Evolutionary conservation across 1,284 basidiomycete genomes (phyloP).

Genomic region (Neolentinus lepideus): DNA sequence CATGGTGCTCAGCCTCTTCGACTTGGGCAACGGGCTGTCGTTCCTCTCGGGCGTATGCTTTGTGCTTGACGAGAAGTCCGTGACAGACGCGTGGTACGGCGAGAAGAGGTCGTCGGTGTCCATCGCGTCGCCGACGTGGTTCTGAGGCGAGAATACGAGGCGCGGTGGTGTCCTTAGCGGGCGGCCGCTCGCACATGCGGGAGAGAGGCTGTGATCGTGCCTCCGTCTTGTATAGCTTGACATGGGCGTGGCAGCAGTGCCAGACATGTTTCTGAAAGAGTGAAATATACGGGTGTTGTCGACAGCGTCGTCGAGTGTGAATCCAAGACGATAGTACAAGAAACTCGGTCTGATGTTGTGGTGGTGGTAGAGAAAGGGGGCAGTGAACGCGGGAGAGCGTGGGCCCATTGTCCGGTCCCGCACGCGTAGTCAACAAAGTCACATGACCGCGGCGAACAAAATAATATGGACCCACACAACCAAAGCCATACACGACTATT

Average conservation of each 20-base stretch:
- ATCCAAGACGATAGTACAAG: background rate
- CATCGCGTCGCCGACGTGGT: background rate
- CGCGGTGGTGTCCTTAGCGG: background rate
- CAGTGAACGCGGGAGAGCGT: background rate
- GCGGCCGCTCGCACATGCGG: background rate
- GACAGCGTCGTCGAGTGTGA: background rate
- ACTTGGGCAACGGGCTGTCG: background rate
- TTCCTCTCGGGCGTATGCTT: background rate
- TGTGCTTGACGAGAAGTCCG: background rate
- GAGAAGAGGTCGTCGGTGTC: background rate
- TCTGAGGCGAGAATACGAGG: background rate
- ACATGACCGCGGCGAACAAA: background rate
- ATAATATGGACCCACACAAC: background rate
- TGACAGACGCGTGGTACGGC: background rate
- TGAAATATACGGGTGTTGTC: background rate
- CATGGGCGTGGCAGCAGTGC: background rate
- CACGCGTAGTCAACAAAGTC: constrained; percentile 1
- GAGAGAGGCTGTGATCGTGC: background rate
- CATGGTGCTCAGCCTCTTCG: background rate
- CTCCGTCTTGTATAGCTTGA: background rate
- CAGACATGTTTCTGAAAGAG: background rate
- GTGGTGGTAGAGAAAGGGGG: background rate
- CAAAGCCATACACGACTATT: background rate
- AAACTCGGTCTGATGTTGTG: background rate
- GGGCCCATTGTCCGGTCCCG: background rate